These are phyloP conservation scores for Lipomyces sp. DNA, from an alignment of 805 yeast genomes.

Conservation along the genomic window DNA sequence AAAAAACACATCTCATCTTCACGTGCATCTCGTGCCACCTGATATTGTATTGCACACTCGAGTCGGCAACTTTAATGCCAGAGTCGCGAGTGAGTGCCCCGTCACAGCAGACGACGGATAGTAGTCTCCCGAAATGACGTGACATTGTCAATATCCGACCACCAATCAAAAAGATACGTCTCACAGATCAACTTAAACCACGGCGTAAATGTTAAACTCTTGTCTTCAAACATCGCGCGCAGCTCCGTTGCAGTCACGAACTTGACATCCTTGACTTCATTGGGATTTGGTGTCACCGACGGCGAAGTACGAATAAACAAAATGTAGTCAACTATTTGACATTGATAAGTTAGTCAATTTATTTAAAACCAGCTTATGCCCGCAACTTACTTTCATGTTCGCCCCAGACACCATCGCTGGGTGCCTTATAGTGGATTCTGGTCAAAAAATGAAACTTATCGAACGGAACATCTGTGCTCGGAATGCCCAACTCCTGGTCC, in stretches of 20 bases:
- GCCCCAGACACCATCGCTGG: constrained; percentile 81
- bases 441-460: constrained; percentile 78
- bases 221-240: constrained; percentile 70
- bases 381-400: constrained; percentile 68
- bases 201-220: constrained; percentile 76
- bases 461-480: constrained; percentile 44
- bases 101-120: constrained; percentile 36
- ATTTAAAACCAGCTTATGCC: no score
- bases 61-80: no score
- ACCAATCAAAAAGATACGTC: constrained; percentile 87
- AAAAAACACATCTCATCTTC: no score
- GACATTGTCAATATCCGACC: constrained; percentile 69
- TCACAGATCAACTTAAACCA: constrained; percentile 98
- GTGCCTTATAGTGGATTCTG: constrained; percentile 90
- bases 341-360: not conserved
- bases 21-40: no score
- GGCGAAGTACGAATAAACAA: constrained; percentile 65
- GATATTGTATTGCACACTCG: no score
- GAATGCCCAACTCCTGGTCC: constrained; percentile 89
- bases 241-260: constrained; percentile 71
- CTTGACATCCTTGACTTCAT: constrained; percentile 78
- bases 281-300: constrained; percentile 56
- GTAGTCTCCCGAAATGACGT: constrained; percentile 44
- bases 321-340: constrained; percentile 66
- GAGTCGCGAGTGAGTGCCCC: no score